Percentiles rank a stretch among this genome's conserved stretches.
Evolutionary conservation across 2,329 filamentous ascomycete genomes (phyloP).

Genomic region (Scedosporium dehoogii): DNA sequence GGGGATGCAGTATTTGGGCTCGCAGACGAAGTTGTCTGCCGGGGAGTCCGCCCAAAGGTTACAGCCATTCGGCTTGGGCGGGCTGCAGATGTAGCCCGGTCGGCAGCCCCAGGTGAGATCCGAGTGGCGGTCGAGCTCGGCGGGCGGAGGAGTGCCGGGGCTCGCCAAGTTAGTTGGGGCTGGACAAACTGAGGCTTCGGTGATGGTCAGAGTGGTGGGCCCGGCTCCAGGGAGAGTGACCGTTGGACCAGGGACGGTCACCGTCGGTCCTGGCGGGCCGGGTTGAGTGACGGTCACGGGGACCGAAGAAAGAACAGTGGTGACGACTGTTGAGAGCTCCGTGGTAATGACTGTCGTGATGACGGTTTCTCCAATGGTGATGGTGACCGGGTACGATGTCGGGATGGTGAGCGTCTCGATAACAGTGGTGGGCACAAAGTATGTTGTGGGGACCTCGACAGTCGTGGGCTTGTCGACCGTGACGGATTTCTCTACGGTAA

Average conservation of each 20-base stretch:
- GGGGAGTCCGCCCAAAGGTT: constrained; percentile 41
- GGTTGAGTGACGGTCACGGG: constrained; percentile 11
- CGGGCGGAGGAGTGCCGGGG: constrained; percentile 8
- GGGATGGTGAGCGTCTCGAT: constrained; percentile 11
- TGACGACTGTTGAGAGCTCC: constrained; percentile 9
- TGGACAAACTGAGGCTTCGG: constrained; percentile 19
- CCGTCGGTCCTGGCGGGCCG: constrained; percentile 17
- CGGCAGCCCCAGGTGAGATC: constrained; percentile 42
- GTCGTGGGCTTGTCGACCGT: not conserved
- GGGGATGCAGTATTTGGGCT: constrained; percentile 31
- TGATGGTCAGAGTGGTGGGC: constrained; percentile 16
- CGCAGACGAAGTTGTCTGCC: constrained; percentile 34
- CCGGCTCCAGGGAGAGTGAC: constrained; percentile 18
- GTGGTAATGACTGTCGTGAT: constrained; percentile 12
- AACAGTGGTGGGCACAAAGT: constrained; percentile 7
- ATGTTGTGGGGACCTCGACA: constrained; percentile 3
- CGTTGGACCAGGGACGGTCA: constrained; percentile 20
- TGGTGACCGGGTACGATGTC: constrained; percentile 11
- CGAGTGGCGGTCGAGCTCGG: constrained; percentile 23
- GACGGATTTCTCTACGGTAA: constrained; percentile 9
- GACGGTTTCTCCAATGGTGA: constrained; percentile 11
- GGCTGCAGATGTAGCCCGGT: constrained; percentile 42
- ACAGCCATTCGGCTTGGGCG: constrained; percentile 38
- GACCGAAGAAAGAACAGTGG: constrained; percentile 10
- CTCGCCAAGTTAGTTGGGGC: constrained; percentile 17